Conservation (phyloP, 1,284 basidiomycete species). For the Irpex lacteus region DNA sequence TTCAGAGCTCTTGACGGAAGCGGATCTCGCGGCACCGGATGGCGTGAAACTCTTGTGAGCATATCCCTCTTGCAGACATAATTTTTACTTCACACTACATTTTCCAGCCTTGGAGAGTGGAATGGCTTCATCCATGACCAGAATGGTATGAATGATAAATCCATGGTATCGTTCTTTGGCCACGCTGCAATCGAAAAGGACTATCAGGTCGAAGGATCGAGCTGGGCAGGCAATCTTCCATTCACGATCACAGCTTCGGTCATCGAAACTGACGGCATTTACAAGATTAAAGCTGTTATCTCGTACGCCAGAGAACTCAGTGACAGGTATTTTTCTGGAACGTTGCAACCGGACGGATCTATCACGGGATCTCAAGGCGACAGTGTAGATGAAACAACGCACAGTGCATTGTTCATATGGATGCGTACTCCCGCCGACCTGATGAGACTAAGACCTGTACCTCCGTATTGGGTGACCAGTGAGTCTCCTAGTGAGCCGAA, state of each 20-base stretch:
- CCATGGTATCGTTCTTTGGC: conserved; percentile 17
- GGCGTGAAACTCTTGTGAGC: background rate
- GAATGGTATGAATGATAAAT: conserved; percentile 6
- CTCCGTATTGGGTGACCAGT: conserved; percentile 8
- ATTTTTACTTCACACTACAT: background rate
- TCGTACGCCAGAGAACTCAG: conserved; percentile 3
- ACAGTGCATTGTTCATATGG: conserved; percentile 9
- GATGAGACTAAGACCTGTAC: conserved; percentile 11
- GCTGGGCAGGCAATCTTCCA: conserved; percentile 9
- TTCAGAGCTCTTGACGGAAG: background rate
- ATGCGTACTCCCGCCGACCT: conserved; percentile 14
- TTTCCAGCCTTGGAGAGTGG: conserved; percentile 19
- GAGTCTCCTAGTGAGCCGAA: conserved; percentile 18
- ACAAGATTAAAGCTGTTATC: conserved; percentile 13
- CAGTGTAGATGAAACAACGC: conserved; percentile 6
- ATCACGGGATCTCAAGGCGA: conserved; percentile 8
- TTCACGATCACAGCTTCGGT: conserved; percentile 11
- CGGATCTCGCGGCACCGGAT: background rate
- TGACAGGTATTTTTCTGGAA: conserved; percentile 9
- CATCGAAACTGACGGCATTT: background rate
- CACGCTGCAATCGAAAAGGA: conserved; percentile 3
- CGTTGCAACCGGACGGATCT: conserved; percentile 1
- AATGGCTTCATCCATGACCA: conserved; percentile 18
- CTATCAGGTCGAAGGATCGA: conserved; percentile 13
- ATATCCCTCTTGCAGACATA: background rate